A percentile compares a stretch with the other conserved stretches of the same genome.
Conservation (phyloP, 1,139 yeast species). For the Pichia sp. region DNA sequence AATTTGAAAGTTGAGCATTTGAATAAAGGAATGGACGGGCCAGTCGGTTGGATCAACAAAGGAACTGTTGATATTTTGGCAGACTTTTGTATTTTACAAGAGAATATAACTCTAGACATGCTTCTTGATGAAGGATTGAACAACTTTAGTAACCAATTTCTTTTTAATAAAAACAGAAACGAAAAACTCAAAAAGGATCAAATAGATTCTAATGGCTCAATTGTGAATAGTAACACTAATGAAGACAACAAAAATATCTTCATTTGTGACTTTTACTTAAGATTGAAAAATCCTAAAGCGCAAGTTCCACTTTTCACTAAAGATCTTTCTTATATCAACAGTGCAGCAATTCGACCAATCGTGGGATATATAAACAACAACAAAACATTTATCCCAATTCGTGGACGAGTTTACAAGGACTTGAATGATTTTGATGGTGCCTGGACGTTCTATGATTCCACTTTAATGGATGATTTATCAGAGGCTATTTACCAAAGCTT, state of each 20-base stretch:
- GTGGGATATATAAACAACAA: constrained; percentile 91
- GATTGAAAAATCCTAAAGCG: constrained; percentile 80
- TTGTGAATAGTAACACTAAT: constrained; percentile 16
- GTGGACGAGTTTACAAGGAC: constrained; percentile 76
- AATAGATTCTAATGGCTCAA: background rate
- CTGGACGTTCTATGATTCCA: constrained; percentile 91
- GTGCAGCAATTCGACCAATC: constrained; percentile 87
- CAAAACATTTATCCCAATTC: constrained; percentile 81
- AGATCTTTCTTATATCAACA: constrained; percentile 80
- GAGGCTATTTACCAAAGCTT: constrained; percentile 88
- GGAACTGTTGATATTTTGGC: constrained; percentile 93
- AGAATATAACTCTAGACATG: constrained; percentile 29
- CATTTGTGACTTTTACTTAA: constrained; percentile 69
- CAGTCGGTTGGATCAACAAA: constrained; percentile 91
- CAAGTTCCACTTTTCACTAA: constrained; percentile 78
- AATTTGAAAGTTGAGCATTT: constrained; percentile 80
- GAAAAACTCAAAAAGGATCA: constrained; percentile 19
- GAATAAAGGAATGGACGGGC: constrained; percentile 85
- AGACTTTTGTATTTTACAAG: constrained; percentile 74
- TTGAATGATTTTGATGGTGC: constrained; percentile 84
- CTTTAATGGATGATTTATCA: constrained; percentile 85
- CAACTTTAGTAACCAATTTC: constrained; percentile 11
- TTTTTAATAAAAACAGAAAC: constrained; percentile 24
- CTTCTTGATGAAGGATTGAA: constrained; percentile 9
- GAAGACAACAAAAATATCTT: constrained; percentile 32